Conservation (phyloP, 768 basidiomycete genomes). For the Xerocomus potaroensis region DNA sequence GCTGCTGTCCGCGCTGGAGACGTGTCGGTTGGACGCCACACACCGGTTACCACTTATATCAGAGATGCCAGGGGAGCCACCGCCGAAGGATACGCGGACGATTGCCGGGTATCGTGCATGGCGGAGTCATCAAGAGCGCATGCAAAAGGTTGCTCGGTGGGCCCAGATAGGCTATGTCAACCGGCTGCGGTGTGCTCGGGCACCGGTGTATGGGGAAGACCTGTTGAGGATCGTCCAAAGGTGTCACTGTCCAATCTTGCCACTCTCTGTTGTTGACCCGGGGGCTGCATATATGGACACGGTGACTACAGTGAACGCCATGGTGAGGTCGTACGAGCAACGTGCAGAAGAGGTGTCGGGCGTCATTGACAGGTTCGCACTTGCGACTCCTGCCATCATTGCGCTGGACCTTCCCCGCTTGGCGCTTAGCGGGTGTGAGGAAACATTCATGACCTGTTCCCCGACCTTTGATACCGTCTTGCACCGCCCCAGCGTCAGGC, state of each 20-base stretch:
- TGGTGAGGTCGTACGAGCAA: slow-evolving; percentile 60
- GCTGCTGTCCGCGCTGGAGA: slow-evolving; percentile 48
- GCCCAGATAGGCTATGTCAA: slow-evolving; percentile 72
- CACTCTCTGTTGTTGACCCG: slow-evolving; percentile 41
- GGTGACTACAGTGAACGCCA: slow-evolving; percentile 36
- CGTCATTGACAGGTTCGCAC: slow-evolving; percentile 67
- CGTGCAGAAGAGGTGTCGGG: slow-evolving; percentile 53
- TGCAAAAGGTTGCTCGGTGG: slow-evolving; percentile 57
- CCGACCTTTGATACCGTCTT: slow-evolving; percentile 61
- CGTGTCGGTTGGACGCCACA: slow-evolving; percentile 56
- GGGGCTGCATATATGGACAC: slow-evolving; percentile 41
- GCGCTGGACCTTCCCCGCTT: slow-evolving; percentile 68
- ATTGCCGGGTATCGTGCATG: slow-evolving; percentile 66
- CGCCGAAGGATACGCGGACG: slow-evolving; percentile 71
- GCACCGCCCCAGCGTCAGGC: slow-evolving; percentile 72
- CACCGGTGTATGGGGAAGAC: slow-evolving; percentile 45
- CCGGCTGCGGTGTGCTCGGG: slow-evolving; percentile 54
- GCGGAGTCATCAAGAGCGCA: slow-evolving; percentile 43
- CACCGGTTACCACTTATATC: slow-evolving; percentile 47
- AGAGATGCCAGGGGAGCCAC: slow-evolving; percentile 57
- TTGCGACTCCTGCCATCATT: slow-evolving; percentile 75
- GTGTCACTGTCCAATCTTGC: slow-evolving; percentile 47
- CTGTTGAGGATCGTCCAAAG: slow-evolving; percentile 36
- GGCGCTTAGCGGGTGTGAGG: slow-evolving; percentile 46
- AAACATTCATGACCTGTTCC: slow-evolving; percentile 27